Conservation (phyloP, 768 basidiomycete species). For the Rhizopogon roseolus region DNA sequence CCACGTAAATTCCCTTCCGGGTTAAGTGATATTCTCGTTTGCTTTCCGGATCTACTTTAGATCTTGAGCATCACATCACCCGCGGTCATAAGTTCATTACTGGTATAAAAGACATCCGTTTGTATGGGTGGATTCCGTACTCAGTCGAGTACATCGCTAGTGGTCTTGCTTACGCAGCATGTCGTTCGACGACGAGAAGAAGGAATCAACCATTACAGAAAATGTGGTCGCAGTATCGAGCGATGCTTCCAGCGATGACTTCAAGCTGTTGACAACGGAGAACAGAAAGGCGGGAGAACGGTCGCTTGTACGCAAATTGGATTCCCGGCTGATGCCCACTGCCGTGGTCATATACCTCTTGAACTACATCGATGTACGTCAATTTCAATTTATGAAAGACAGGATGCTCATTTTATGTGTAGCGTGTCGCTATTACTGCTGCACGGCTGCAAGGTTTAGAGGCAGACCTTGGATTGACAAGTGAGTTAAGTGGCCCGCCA, state of each 20-base stretch:
- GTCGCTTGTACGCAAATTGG: slow-evolving; percentile 20
- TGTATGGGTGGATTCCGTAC: neutral
- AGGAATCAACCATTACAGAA: slow-evolving; percentile 8
- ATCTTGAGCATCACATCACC: neutral
- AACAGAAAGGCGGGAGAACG: slow-evolving; percentile 16
- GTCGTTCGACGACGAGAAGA: slow-evolving; percentile 3
- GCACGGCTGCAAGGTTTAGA: slow-evolving; percentile 37
- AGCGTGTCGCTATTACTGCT: slow-evolving; percentile 35
- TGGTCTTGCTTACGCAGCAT: slow-evolving; percentile 1
- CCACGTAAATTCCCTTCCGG: neutral
- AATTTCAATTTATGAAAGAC: neutral
- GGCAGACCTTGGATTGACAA: slow-evolving; percentile 30
- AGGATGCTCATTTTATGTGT: neutral
- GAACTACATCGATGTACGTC: slow-evolving; percentile 23
- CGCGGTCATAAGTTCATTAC: neutral
- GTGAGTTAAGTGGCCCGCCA: slow-evolving; percentile 9
- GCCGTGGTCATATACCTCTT: slow-evolving; percentile 18
- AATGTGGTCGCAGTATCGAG: neutral
- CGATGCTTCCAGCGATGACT: slow-evolving; percentile 4
- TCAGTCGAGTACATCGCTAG: neutral
- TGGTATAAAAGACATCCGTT: neutral
- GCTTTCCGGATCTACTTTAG: neutral
- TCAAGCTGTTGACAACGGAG: slow-evolving; percentile 6
- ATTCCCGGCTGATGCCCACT: slow-evolving; percentile 23
- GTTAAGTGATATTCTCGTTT: neutral